These are phyloP conservation scores for Penicillium chermesinum DNA, from an alignment of 495 filamentous ascomycete genomes.

Conservation along the genomic window DNA sequence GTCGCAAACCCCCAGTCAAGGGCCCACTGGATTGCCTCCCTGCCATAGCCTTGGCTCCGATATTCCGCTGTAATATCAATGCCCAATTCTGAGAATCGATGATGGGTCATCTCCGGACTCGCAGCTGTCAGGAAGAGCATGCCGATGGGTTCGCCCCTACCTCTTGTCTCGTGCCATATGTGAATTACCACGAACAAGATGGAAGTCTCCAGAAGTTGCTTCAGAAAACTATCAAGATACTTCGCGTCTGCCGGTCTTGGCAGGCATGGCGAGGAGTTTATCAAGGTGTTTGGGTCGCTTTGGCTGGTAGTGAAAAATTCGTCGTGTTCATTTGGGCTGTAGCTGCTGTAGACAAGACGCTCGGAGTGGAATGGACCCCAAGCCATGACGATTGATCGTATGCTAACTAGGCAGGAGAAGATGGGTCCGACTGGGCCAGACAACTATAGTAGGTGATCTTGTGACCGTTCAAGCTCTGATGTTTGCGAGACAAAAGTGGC, in stretches of 20 bases:
- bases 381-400: neutral
- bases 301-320: neutral
- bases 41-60: slow-evolving; percentile 1
- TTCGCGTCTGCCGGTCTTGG: neutral
- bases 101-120: neutral
- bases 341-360: neutral
- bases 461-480: too few relatives aligned
- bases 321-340: neutral
- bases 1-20: slow-evolving; percentile 3
- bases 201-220: neutral
- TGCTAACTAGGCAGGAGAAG: too few relatives aligned
- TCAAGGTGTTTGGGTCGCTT: neutral
- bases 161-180: neutral
- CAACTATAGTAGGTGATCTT: too few relatives aligned
- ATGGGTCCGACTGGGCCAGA: too few relatives aligned
- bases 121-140: neutral
- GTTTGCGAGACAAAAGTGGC: too few relatives aligned
- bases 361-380: neutral
- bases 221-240: neutral
- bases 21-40: slow-evolving; percentile 1
- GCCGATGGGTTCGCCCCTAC: neutral
- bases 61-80: slow-evolving; percentile 3
- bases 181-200: neutral
- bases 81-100: neutral
- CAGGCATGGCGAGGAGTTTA: neutral